Conservation (phyloP, 208 protist species). For the Novymonas esmeraldas region DNA sequence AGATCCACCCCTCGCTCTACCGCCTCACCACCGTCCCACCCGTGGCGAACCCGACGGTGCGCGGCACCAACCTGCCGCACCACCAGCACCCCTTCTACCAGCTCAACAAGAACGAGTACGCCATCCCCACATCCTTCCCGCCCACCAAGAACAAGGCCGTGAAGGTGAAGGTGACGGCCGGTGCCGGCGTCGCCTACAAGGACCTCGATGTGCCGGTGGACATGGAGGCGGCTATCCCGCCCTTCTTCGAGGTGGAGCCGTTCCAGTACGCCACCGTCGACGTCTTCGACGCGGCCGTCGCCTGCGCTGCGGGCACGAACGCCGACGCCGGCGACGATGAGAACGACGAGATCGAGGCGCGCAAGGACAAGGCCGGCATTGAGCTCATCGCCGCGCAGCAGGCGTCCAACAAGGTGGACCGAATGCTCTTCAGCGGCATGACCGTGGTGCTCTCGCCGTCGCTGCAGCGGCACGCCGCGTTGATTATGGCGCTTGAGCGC, state of each 20-base stretch:
- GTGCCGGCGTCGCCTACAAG: slow-evolving; percentile 29
- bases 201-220: slow-evolving; percentile 20
- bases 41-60: slow-evolving; percentile 72
- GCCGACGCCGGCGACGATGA: slow-evolving; percentile 43
- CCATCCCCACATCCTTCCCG: slow-evolving; percentile 73
- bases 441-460: slow-evolving; percentile 56
- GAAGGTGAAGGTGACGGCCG: slow-evolving; percentile 19
- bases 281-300: slow-evolving; percentile 62
- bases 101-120: slow-evolving; percentile 83
- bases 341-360: slow-evolving; percentile 51
- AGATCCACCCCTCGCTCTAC: slow-evolving; percentile 80
- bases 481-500: slow-evolving; percentile 46
- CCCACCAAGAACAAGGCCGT: slow-evolving; percentile 14
- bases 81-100: slow-evolving; percentile 88
- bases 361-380: slow-evolving; percentile 46
- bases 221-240: slow-evolving; percentile 45
- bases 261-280: slow-evolving; percentile 67
- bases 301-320: slow-evolving; percentile 31
- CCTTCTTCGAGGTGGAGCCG: slow-evolving; percentile 65
- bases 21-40: slow-evolving; percentile 68
- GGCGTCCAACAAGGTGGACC: slow-evolving; percentile 65
- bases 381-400: slow-evolving; percentile 68
- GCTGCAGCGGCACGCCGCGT: slow-evolving; percentile 37
- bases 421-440: slow-evolving; percentile 80
- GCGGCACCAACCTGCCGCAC: slow-evolving; percentile 71